Evolutionary conservation across 345 rosid genomes (phyloP).

Genomic region (Rhodamnia rubescens): DNA sequence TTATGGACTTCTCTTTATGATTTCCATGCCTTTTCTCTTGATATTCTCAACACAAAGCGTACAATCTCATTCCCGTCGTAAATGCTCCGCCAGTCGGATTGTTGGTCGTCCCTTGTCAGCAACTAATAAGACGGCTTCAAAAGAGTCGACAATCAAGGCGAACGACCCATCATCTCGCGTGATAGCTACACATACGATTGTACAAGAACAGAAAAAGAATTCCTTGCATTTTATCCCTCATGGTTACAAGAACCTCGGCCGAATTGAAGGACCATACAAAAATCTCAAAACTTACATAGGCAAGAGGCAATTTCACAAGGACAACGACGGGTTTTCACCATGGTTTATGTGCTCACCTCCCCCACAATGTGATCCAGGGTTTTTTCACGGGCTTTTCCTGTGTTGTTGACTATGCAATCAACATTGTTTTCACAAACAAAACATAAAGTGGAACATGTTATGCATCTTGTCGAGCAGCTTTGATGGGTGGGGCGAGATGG

Average conservation of each 20-base stretch:
- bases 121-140: neutral
- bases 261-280: neutral
- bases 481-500: slow-evolving; percentile 43
- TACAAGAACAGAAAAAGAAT: neutral
- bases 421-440: slow-evolving; percentile 39
- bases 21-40: neutral
- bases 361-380: neutral
- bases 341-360: neutral
- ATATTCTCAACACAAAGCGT: neutral
- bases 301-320: neutral
- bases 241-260: neutral
- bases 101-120: neutral
- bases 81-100: neutral
- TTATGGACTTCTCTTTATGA: neutral
- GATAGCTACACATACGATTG: neutral
- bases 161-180: neutral
- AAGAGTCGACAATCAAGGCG: neutral
- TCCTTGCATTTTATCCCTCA: neutral
- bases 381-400: neutral
- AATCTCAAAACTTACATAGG: neutral
- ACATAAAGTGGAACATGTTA: slow-evolving; percentile 46
- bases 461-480: slow-evolving; percentile 74
- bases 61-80: neutral
- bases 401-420: neutral
- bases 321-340: neutral